Percentiles rank a stretch among this genome's conserved stretches.
phyloP scores from a whole-genome alignment of 2,329 filamentous ascomycete genomes.

The Aspergillus tubingensis region DNA sequence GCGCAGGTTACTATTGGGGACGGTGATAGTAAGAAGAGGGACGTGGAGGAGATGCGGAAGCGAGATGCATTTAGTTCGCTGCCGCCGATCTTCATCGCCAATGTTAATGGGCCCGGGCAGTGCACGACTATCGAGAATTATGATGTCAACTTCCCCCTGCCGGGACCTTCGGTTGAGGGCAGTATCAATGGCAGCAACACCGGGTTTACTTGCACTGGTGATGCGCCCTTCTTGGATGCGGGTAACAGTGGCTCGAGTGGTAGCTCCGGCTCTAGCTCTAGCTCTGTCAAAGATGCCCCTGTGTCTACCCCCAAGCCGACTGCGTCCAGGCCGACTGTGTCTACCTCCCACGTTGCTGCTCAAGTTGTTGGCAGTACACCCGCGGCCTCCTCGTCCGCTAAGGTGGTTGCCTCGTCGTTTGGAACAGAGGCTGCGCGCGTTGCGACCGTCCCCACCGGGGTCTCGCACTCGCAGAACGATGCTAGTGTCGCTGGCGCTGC shows the following conservation, averaged over 20 bases:
- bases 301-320: no score
- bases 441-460: not conserved
- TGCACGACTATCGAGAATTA: constrained; percentile 61
- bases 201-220: constrained; percentile 37
- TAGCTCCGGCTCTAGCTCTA: not conserved
- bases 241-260: constrained; percentile 11
- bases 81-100: constrained; percentile 71
- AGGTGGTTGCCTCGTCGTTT: constrained; percentile 20
- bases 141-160: constrained; percentile 66
- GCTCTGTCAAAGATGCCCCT: not conserved
- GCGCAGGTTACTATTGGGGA: constrained; percentile 65
- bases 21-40: not conserved
- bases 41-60: constrained; percentile 14
- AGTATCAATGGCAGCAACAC: constrained; percentile 29
- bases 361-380: not conserved
- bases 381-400: constrained; percentile 14
- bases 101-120: constrained; percentile 55
- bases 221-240: constrained; percentile 33
- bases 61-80: constrained; percentile 45
- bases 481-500: not conserved
- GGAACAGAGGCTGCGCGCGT: not conserved
- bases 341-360: not conserved
- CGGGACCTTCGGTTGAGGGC: constrained; percentile 58
- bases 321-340: not conserved
- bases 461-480: not conserved